A percentile compares a stretch with the other conserved stretches of the same genome.
These are phyloP conservation scores for Begonia masoniana DNA, from an alignment of 306 rosid species.

Conservation along the genomic window DNA sequence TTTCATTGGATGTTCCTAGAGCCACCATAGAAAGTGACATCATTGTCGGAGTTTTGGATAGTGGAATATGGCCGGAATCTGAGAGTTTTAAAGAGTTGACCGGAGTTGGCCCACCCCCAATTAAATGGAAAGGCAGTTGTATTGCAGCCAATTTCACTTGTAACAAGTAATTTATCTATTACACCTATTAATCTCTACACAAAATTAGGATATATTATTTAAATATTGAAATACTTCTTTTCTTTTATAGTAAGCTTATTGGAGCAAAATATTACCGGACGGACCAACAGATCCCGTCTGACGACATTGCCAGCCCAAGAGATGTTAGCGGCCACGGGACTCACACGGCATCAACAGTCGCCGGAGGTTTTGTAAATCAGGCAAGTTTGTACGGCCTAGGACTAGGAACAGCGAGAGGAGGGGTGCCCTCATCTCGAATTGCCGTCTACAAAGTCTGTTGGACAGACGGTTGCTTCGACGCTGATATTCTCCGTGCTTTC, in stretches of 20 bases:
- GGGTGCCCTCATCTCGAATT: constrained; percentile 23
- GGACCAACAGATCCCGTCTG: not conserved
- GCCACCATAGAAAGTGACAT: constrained; percentile 18
- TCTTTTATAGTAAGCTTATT: constrained; percentile 25
- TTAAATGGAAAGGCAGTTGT: constrained; percentile 45
- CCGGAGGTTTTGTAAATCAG: constrained; percentile 17
- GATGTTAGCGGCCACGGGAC: constrained; percentile 35
- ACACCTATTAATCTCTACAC: too few species aligned
- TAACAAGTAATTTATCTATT: constrained; percentile 17
- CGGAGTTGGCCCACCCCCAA: constrained; percentile 38
- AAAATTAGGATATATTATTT: too few species aligned
- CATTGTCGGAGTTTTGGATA: constrained; percentile 30
- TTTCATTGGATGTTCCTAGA: constrained; percentile 12
- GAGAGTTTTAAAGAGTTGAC: constrained; percentile 23
- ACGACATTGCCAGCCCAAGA: constrained; percentile 18
- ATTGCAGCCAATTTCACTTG: constrained; percentile 22
- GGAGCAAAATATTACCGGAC: constrained; percentile 29
- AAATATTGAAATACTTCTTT: not conserved
- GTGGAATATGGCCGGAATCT: constrained; percentile 45
- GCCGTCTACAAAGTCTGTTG: constrained; percentile 34
- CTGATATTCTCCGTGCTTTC: constrained; percentile 18
- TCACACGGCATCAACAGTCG: constrained; percentile 34
- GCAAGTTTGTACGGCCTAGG: constrained; percentile 24
- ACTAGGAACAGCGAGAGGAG: constrained; percentile 25
- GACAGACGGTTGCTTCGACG: not conserved